These are phyloP conservation scores for Tricholoma sp. DNA, from an alignment of 768 basidiomycete species.

Conservation along the genomic window DNA sequence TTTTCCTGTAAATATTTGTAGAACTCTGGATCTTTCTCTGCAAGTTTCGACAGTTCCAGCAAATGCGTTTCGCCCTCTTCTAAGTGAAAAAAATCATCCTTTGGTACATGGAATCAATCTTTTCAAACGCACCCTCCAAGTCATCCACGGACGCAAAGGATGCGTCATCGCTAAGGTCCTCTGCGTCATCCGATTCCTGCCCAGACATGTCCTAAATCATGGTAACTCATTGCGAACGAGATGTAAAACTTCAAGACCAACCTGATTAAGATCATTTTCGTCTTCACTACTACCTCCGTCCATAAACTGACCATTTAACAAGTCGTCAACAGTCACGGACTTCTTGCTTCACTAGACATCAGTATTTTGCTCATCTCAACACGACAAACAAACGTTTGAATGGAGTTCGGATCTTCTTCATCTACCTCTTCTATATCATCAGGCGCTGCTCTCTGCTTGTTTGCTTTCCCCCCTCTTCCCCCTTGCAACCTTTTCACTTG, in stretches of 20 bases:
- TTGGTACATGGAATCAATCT: neutral
- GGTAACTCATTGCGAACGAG: slow-evolving; percentile 1
- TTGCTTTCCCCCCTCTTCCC: slow-evolving; percentile 43
- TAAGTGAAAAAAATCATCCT: slow-evolving; percentile 18
- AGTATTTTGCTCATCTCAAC: neutral
- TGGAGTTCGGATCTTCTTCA: slow-evolving; percentile 24
- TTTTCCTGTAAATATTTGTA: slow-evolving; percentile 97
- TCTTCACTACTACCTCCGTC: slow-evolving; percentile 50
- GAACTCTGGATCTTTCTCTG: slow-evolving; percentile 98
- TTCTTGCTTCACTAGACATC: slow-evolving; percentile 29
- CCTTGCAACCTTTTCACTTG: slow-evolving; percentile 67
- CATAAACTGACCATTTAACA: slow-evolving; percentile 72
- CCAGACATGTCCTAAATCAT: slow-evolving; percentile 19
- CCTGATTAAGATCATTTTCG: slow-evolving; percentile 29
- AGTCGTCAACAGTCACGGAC: slow-evolving; percentile 70
- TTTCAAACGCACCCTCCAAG: slow-evolving; percentile 48
- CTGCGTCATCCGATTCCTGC: slow-evolving; percentile 30
- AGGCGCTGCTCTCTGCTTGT: slow-evolving; percentile 20
- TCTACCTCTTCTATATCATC: slow-evolving; percentile 24
- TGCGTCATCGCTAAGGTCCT: slow-evolving; percentile 46
- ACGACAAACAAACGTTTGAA: slow-evolving; percentile 10
- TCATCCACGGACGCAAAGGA: slow-evolving; percentile 80
- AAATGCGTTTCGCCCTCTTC: slow-evolving; percentile 75
- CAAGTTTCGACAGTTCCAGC: slow-evolving; percentile 78
- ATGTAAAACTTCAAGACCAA: neutral